A percentile compares a stretch with the other conserved stretches of the same genome.
Conservation (phyloP, 2,329 filamentous ascomycete species). For the Huntiella savannae region DNA sequence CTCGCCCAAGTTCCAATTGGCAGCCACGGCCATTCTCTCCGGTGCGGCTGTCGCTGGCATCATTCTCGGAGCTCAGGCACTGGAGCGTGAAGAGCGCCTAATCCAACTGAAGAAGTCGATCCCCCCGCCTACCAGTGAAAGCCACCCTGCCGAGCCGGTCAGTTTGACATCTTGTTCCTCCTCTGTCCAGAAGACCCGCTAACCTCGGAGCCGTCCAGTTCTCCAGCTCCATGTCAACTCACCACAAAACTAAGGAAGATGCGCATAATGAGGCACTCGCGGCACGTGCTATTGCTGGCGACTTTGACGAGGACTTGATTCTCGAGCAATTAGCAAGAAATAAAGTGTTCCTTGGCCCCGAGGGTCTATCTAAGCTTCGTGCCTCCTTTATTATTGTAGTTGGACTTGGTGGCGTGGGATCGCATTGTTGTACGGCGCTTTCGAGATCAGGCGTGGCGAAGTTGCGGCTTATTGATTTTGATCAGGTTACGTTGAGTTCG, state of each 20-base stretch:
- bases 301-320: conserved; percentile 62
- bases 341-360: conserved; percentile 70
- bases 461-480: conserved; percentile 83
- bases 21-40: conserved; percentile 49
- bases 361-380: conserved; percentile 62
- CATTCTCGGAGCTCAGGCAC: conserved; percentile 41
- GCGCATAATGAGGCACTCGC: conserved; percentile 38
- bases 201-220: conserved; percentile 25
- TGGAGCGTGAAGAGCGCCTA: conserved; percentile 35
- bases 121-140: conserved; percentile 19
- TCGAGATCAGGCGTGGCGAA: conserved; percentile 77
- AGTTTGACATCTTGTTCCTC: background rate
- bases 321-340: conserved; percentile 89
- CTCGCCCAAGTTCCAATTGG: conserved; percentile 39
- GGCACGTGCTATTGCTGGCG: conserved; percentile 38
- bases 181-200: background rate
- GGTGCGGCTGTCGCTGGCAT: conserved; percentile 40
- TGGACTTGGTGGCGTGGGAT: conserved; percentile 86
- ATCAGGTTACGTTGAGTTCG: conserved; percentile 88
- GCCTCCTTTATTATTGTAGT: conserved; percentile 73
- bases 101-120: conserved; percentile 42
- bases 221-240: conserved; percentile 39
- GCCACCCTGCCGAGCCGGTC: conserved; percentile 11
- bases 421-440: conserved; percentile 71
- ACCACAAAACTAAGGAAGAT: conserved; percentile 39